A percentile compares a stretch with the other conserved stretches of the same genome.
phyloP scores from a whole-genome alignment of 495 filamentous ascomycete genomes.

The Lichina pygmaea region DNA sequence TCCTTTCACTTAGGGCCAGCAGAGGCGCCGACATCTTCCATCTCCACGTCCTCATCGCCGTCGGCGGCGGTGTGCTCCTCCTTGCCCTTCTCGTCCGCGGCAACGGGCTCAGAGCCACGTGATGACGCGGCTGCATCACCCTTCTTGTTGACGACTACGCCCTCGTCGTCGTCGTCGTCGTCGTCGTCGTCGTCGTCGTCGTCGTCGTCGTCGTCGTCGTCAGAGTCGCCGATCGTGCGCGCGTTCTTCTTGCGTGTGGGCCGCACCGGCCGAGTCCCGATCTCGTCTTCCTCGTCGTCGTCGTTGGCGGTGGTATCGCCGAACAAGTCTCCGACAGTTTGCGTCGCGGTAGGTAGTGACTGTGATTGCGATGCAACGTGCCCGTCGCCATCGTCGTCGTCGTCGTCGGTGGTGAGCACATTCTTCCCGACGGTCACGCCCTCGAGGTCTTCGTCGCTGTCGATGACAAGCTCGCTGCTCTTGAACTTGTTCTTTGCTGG shows the following conservation, averaged over 20 bases:
- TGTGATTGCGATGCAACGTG: no score
- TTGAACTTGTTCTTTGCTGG: constrained; percentile 34
- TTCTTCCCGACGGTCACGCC: constrained; percentile 5
- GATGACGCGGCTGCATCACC: background rate
- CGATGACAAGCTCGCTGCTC: constrained; percentile 52
- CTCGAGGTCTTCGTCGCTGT: constrained; percentile 35
- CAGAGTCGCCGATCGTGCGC: constrained; percentile 1
- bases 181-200: background rate
- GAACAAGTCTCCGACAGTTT: background rate
- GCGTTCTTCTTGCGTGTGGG: background rate
- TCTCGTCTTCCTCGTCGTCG: background rate
- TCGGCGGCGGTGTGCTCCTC: background rate
- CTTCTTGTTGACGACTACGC: background rate
- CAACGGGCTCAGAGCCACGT: background rate
- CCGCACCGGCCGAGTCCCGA: background rate
- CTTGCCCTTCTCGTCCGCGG: background rate
- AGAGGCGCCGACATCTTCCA: background rate
- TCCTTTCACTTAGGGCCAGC: no score
- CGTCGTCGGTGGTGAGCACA: no score
- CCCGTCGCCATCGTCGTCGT: no score
- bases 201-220: constrained; percentile 4
- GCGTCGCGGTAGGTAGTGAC: background rate
- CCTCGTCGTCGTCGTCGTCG: background rate
- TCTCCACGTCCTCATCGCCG: background rate
- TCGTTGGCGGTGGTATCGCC: background rate